Conservation (phyloP, 1,139 yeast species). For the Saccharomyces hybrid region DNA sequence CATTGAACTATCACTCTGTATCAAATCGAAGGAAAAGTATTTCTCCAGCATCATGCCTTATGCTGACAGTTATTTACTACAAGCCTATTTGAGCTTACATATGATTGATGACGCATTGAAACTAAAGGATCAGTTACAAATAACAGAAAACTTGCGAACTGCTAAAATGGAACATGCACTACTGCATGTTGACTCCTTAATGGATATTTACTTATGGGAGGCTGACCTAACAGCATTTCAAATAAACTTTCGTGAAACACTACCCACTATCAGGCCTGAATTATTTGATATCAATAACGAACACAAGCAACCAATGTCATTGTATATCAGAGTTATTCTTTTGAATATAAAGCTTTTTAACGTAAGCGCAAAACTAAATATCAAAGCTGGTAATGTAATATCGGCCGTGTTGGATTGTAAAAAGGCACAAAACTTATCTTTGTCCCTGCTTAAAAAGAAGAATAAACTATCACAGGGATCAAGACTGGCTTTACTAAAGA, state of each 20-base stretch:
- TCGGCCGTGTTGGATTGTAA: conserved; percentile 31
- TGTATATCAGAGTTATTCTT: conserved; percentile 22
- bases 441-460: conserved; percentile 29
- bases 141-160: conserved; percentile 1
- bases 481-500: conserved; percentile 34
- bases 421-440: conserved; percentile 28
- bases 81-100: conserved; percentile 14
- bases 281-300: conserved; percentile 23
- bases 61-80: conserved; percentile 8
- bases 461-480: conserved; percentile 26
- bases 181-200: conserved; percentile 5
- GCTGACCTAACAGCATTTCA: conserved; percentile 13
- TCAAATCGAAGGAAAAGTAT: conserved; percentile 7
- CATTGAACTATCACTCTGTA: conserved; percentile 16
- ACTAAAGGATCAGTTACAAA: background rate
- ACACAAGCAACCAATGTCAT: background rate
- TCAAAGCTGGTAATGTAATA: conserved; percentile 14
- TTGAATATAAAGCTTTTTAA: conserved; percentile 21
- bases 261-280: conserved; percentile 14
- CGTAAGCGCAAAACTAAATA: conserved; percentile 20
- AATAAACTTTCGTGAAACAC: conserved; percentile 9
- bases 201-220: conserved; percentile 11
- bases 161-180: conserved; percentile 12
- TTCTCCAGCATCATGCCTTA: conserved; percentile 9
- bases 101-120: conserved; percentile 8